Base-by-base conservation (phyloP, 2,329 filamentous ascomycete genomes). In the Diplocarpon mali region DNA sequence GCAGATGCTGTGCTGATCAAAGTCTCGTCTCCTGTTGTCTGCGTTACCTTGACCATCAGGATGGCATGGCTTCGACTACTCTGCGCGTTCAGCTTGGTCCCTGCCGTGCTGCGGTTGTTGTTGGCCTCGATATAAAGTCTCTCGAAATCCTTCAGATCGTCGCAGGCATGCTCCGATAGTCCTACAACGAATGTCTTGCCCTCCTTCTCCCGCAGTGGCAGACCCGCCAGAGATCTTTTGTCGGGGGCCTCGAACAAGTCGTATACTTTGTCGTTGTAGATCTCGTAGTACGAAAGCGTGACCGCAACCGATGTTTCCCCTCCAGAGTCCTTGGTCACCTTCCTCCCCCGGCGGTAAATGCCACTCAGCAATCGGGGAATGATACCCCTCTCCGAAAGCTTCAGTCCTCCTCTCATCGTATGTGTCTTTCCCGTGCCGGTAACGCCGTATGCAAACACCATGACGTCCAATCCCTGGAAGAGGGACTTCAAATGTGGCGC, bases 341-440 rank as follows among this genome's bases (percentile, higher is more conserved):
- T 94, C 65, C 87, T 85, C 51, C 83, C 82, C 48, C 86, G 74
- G 38, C 90, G 77, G 62, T 90, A 96, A 46, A 96, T 84, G 55
- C 77, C 78, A 64, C 86, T 93, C 35, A 95, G 72, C 45, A 95
- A 67, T 48, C 89, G 72, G 12, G 89, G 89, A 54, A 95, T 95
- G 32, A 92, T 83, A 50, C 89, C 89, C 55, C 89, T 76, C 45
- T 95, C 88, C 5, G 83, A 82, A 44, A 95, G 71, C 61, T 83
- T 85, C 64, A 93, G 77, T 32, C 89, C 89, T 53, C 89, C 89
- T 52, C 89, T 81, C 88, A 95, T 95, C 2, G 89, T 95, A 65
- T 95, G 86, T 48, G 89, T 95, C 67, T 95, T 95, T 45, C 89
- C 89, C 0, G 88, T 94, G 38, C 89, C 89, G 0, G 89, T 95